A percentile compares a stretch with the other conserved stretches of the same genome.
Evolutionary conservation across 2,329 filamentous ascomycete genomes (phyloP).

Genomic region (Pseudogymnoascus sp.): DNA sequence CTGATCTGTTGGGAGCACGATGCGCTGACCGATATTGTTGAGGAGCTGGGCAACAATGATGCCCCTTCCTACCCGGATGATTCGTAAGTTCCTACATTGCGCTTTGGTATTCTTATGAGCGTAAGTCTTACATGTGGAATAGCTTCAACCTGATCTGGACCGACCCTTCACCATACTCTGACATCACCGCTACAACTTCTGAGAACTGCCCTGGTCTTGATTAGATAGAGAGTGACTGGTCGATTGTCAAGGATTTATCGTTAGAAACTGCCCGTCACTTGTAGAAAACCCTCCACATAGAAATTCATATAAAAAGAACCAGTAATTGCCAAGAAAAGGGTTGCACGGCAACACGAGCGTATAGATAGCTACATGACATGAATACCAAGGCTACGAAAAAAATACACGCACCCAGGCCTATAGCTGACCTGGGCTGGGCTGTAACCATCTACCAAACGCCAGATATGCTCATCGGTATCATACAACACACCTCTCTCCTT

Average conservation of each 20-base stretch:
- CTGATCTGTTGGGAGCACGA: slow-evolving; percentile 55
- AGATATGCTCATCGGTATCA: slow-evolving; percentile 6
- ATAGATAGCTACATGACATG: background rate
- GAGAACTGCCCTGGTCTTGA: slow-evolving; percentile 49
- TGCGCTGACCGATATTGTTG: slow-evolving; percentile 41
- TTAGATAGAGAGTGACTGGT: slow-evolving; percentile 3
- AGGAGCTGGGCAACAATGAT: slow-evolving; percentile 41
- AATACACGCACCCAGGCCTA: background rate
- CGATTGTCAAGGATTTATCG: background rate
- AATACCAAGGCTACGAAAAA: background rate
- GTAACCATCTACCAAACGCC: slow-evolving; percentile 4
- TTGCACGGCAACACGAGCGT: background rate
- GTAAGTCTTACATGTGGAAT: background rate
- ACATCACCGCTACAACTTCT: slow-evolving; percentile 36
- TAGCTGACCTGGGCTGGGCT: background rate
- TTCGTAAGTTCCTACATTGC: slow-evolving; percentile 25
- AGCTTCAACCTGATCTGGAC: slow-evolving; percentile 51
- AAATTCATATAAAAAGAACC: background rate
- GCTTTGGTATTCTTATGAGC: slow-evolving; percentile 8
- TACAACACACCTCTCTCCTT: background rate
- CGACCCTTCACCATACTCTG: slow-evolving; percentile 39
- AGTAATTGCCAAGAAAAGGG: background rate
- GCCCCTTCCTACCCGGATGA: slow-evolving; percentile 42
- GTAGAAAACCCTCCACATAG: background rate
- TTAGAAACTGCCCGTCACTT: background rate